Percentiles rank a stretch among this genome's conserved stretches.
These are phyloP conservation scores for Macrocybe gigantea DNA, from an alignment of 768 basidiomycete species.

Conservation along the genomic window DNA sequence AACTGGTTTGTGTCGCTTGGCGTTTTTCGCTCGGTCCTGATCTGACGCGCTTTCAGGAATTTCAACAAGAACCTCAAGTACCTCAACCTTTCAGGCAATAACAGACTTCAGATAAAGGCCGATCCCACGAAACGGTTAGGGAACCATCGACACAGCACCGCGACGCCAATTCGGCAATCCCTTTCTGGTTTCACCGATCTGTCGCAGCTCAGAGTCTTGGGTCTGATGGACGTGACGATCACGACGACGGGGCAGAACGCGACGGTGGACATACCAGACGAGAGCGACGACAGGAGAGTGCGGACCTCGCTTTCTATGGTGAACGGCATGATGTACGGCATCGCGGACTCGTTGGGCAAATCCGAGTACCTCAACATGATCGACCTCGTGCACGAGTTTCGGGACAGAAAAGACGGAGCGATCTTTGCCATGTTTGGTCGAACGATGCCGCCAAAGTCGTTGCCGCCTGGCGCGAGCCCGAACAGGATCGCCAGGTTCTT, in stretches of 20 bases:
- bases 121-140: conserved; percentile 35
- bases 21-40: background rate
- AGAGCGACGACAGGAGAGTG: conserved; percentile 84
- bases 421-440: conserved; percentile 97
- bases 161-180: conserved; percentile 22
- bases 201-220: conserved; percentile 79
- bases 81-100: conserved; percentile 96
- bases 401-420: conserved; percentile 69
- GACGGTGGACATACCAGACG: conserved; percentile 66
- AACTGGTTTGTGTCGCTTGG: conserved; percentile 67
- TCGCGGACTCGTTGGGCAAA: conserved; percentile 85
- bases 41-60: conserved; percentile 54
- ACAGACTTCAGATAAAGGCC: conserved; percentile 90
- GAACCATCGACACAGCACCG: conserved; percentile 21
- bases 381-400: conserved; percentile 89
- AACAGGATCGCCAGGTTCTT: conserved; percentile 78
- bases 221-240: conserved; percentile 96
- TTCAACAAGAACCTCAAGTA: conserved; percentile 92
- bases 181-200: conserved; percentile 87
- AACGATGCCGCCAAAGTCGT: conserved; percentile 37
- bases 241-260: conserved; percentile 49
- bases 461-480: conserved; percentile 43
- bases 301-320: conserved; percentile 87
- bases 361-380: conserved; percentile 82
- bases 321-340: conserved; percentile 91